A percentile compares a stretch with the other conserved stretches of the same genome.
phyloP scores from a whole-genome alignment of 257 asterid genomes.

The Fraxinus pennsylvanica region DNA sequence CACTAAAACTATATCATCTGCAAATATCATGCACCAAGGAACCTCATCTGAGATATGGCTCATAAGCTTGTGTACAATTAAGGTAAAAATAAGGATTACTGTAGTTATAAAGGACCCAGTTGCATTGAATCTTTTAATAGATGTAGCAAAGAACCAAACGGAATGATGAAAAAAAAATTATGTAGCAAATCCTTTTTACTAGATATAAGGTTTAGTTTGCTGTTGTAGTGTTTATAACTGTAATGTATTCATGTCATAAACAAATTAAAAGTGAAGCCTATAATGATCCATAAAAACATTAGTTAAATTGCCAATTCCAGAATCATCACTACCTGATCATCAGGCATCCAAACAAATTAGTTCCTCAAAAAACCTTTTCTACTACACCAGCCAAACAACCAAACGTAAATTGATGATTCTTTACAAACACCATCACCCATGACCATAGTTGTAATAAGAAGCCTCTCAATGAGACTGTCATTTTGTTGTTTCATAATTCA shows the following conservation, averaged over 20 bases:
- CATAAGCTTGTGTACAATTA: too few species aligned
- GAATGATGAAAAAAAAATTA: not conserved
- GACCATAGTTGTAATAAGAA: not conserved
- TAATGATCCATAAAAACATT: too few species aligned
- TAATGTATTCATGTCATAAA: too few species aligned
- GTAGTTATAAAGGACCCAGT: not conserved
- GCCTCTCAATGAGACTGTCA: conserved; percentile 3
- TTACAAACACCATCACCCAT: conserved; percentile 4
- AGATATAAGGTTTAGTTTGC: too few species aligned
- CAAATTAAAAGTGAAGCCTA: too few species aligned
- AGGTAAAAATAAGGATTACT: not conserved
- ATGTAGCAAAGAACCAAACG: not conserved
- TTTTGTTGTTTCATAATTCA: not conserved
- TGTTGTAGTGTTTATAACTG: too few species aligned
- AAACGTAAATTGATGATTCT: not conserved
- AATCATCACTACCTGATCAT: too few species aligned
- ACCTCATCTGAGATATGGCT: not conserved
- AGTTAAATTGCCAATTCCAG: too few species aligned
- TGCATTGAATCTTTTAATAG: not conserved
- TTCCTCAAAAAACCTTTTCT: not conserved
- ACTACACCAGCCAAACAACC: not conserved
- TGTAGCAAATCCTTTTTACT: too few species aligned
- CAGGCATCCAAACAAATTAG: not conserved
- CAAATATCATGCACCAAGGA: not conserved
- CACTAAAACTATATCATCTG: not conserved